Conservation (phyloP, 2,329 filamentous ascomycete genomes). For the Cordyceps farinosa region DNA sequence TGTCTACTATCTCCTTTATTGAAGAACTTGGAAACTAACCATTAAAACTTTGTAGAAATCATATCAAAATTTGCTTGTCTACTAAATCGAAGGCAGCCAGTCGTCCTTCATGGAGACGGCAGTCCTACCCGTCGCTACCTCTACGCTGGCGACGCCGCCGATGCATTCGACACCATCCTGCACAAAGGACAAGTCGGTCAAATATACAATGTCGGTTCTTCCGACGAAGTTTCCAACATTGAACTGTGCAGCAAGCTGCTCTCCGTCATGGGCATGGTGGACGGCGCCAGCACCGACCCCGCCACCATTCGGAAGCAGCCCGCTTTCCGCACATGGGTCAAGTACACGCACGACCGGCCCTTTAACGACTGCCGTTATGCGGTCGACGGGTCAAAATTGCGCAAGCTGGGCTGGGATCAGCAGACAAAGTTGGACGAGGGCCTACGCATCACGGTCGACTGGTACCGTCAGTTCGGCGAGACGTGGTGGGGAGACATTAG, state of each 20-base stretch:
- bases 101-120: slow-evolving; percentile 74
- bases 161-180: slow-evolving; percentile 80
- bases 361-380: slow-evolving; percentile 75
- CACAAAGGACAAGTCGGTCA: slow-evolving; percentile 72
- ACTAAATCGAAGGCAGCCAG: slow-evolving; percentile 60
- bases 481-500: slow-evolving; percentile 70
- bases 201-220: slow-evolving; percentile 78
- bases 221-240: slow-evolving; percentile 73
- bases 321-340: slow-evolving; percentile 58
- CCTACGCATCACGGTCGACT: slow-evolving; percentile 61
- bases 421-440: slow-evolving; percentile 63
- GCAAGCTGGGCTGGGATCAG: slow-evolving; percentile 65
- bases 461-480: slow-evolving; percentile 65
- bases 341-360: slow-evolving; percentile 72
- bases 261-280: slow-evolving; percentile 55
- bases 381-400: slow-evolving; percentile 66
- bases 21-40: background rate
- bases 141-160: slow-evolving; percentile 73
- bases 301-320: background rate
- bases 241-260: slow-evolving; percentile 65
- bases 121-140: slow-evolving; percentile 72
- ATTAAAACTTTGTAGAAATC: slow-evolving; percentile 56
- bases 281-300: slow-evolving; percentile 47
- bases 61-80: slow-evolving; percentile 79
- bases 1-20: background rate